These are phyloP conservation scores for Aspergillus puulaauensis DNA, from an alignment of 2,329 filamentous ascomycete species.

Conservation along the genomic window DNA sequence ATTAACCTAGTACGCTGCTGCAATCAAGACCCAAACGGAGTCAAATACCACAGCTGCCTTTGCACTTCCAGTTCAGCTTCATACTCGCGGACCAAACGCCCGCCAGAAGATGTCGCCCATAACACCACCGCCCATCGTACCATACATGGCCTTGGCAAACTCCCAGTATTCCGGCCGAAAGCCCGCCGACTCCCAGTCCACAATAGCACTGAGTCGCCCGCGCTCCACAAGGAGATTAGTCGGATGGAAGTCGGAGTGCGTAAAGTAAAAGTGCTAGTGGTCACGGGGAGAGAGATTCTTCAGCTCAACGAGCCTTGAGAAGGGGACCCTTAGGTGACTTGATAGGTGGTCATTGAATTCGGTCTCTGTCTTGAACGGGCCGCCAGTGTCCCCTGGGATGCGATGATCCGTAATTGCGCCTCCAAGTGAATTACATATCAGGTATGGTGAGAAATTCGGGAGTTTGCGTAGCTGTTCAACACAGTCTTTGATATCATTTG, in stretches of 20 bases:
- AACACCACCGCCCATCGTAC: not conserved
- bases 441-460: not conserved
- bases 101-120: not conserved
- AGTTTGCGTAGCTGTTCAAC: slow-evolving; percentile 1
- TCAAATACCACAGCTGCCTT: slow-evolving; percentile 3
- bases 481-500: not conserved
- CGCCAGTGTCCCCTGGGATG: too few relatives aligned
- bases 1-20: too few relatives aligned
- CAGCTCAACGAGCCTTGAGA: too few relatives aligned
- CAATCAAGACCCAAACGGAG: not conserved
- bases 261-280: slow-evolving; percentile 10
- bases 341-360: slow-evolving; percentile 18
- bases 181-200: slow-evolving; percentile 31
- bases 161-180: slow-evolving; percentile 30
- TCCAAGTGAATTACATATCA: not conserved
- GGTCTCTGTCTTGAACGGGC: too few relatives aligned
- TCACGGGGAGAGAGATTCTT: too few relatives aligned
- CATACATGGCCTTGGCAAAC: slow-evolving; percentile 25
- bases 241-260: slow-evolving; percentile 22
- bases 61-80: not conserved
- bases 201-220: slow-evolving; percentile 21
- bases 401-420: not conserved
- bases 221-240: slow-evolving; percentile 22
- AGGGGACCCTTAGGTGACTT: too few relatives aligned
- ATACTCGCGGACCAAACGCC: not conserved